Percentiles rank a stretch among this genome's conserved stretches.
Conservation (phyloP, 257 asterid genomes). For the Nicotiana tomentosiformis region DNA sequence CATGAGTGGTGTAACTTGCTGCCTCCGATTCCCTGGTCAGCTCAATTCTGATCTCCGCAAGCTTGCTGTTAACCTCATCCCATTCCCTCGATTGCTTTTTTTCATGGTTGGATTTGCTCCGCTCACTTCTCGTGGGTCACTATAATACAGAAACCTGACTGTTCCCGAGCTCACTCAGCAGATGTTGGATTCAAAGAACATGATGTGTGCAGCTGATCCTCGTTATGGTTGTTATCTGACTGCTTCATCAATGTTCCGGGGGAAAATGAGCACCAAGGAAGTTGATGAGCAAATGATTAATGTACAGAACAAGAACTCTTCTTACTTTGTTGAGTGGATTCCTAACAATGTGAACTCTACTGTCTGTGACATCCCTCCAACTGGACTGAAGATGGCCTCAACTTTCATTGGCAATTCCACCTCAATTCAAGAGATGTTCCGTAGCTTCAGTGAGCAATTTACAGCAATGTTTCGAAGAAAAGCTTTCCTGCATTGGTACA, state of each 20-base stretch:
- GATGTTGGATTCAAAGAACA: conserved; percentile 84
- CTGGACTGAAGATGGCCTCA: conserved; percentile 60
- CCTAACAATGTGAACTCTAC: conserved; percentile 69
- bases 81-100: conserved; percentile 73
- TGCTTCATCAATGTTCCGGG: conserved; percentile 64
- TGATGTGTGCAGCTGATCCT: conserved; percentile 82
- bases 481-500: conserved; percentile 71
- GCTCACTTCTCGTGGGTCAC: conserved; percentile 85
- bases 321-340: conserved; percentile 67
- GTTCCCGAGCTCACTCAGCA: conserved; percentile 78
- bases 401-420: conserved; percentile 66
- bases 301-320: conserved; percentile 60
- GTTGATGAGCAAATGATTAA: conserved; percentile 68
- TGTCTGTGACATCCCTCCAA: conserved; percentile 64
- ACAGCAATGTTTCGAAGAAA: conserved; percentile 72
- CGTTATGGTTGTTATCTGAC: conserved; percentile 61
- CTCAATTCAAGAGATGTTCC: conserved; percentile 61
- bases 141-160: conserved; percentile 68
- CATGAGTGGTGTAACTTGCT: conserved; percentile 85
- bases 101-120: conserved; percentile 88
- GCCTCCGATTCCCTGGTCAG: conserved; percentile 81
- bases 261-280: conserved; percentile 65
- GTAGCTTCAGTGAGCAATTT: conserved; percentile 59
- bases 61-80: conserved; percentile 74
- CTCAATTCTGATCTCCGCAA: conserved; percentile 78